A percentile compares a stretch with the other conserved stretches of the same genome.
phyloP scores from a whole-genome alignment of 495 filamentous ascomycete genomes.

The Neurospora sp. region DNA sequence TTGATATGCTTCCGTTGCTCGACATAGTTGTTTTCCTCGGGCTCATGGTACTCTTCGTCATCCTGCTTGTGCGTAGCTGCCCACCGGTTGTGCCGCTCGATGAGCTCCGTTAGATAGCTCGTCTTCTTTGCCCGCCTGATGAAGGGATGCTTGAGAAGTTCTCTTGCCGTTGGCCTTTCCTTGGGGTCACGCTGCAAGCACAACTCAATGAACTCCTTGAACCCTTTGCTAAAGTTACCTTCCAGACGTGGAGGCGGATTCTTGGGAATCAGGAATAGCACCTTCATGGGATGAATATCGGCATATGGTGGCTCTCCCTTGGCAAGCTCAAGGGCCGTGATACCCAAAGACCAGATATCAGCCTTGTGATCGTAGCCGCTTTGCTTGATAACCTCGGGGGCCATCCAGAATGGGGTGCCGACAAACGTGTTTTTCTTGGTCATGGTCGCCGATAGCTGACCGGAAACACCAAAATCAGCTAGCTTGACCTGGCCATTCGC shows the following conservation, averaged over 20 bases:
- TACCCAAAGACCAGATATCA: conserved; percentile 98
- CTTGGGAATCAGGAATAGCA: conserved; percentile 92
- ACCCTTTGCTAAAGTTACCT: conserved; percentile 77
- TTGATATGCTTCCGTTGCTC: conserved; percentile 35
- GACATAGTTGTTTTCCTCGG: conserved; percentile 25
- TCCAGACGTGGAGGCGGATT: conserved; percentile 75
- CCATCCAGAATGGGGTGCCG: conserved; percentile 99
- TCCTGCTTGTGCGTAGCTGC: conserved; percentile 58
- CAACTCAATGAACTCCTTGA: conserved; percentile 89
- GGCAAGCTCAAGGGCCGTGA: conserved; percentile 89
- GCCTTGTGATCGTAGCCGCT: conserved; percentile 98
- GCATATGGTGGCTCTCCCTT: conserved; percentile 91
- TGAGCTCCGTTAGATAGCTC: conserved; percentile 82
- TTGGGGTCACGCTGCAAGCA: conserved; percentile 82
- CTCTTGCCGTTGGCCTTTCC: conserved; percentile 77
- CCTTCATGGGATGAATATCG: conserved; percentile 98
- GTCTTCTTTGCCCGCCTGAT: conserved; percentile 83
- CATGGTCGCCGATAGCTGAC: conserved; percentile 97
- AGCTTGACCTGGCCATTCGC: conserved; percentile 92
- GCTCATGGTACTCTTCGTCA: conserved; percentile 36
- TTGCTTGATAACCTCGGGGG: conserved; percentile 96
- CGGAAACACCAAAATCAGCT: conserved; percentile 95
- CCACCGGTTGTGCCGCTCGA: conserved; percentile 84
- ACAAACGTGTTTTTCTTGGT: conserved; percentile 99
- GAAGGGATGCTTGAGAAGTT: conserved; percentile 83